Percentiles rank a stretch among this genome's conserved stretches.
These are phyloP conservation scores for Afroboletus lepidellus DNA, from an alignment of 1,284 basidiomycete genomes.

Conservation along the genomic window DNA sequence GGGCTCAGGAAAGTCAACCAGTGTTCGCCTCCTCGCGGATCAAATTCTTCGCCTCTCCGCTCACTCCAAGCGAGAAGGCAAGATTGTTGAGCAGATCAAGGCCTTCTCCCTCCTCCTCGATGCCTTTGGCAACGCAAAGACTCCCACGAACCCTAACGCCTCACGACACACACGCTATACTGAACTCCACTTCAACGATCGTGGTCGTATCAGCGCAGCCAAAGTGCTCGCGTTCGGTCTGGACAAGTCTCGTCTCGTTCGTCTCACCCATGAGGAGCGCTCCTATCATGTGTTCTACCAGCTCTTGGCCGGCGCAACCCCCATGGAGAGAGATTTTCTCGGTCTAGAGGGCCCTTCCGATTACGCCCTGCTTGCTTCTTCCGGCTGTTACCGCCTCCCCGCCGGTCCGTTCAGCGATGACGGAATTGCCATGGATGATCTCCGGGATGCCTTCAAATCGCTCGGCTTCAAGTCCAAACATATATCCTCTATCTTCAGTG, in stretches of 20 bases:
- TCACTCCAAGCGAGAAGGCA: slow-evolving; percentile 73
- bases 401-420: slow-evolving; percentile 87
- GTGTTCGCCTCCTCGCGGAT: slow-evolving; percentile 70
- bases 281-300: slow-evolving; percentile 96
- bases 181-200: slow-evolving; percentile 87
- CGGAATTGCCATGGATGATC: slow-evolving; percentile 77
- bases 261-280: slow-evolving; percentile 81
- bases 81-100: slow-evolving; percentile 78
- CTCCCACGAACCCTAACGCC: slow-evolving; percentile 84
- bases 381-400: slow-evolving; percentile 83
- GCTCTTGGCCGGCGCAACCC: slow-evolving; percentile 82
- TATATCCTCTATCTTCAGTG: slow-evolving; percentile 73
- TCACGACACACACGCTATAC: slow-evolving; percentile 86
- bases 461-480: slow-evolving; percentile 92
- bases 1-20: slow-evolving; percentile 84
- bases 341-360: slow-evolving; percentile 82
- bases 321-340: slow-evolving; percentile 72
- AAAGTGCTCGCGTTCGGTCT: slow-evolving; percentile 85
- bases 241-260: slow-evolving; percentile 81
- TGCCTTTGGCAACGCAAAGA: slow-evolving; percentile 90
- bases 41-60: slow-evolving; percentile 83
- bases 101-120: slow-evolving; percentile 77
- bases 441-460: slow-evolving; percentile 75
- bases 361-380: slow-evolving; percentile 81
- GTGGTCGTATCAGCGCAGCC: slow-evolving; percentile 74